Percentiles rank a stretch among this genome's conserved stretches.
These are phyloP conservation scores for Saccharomycopsis fibuligera DNA, from an alignment of 805 yeast genomes.

Conservation along the genomic window DNA sequence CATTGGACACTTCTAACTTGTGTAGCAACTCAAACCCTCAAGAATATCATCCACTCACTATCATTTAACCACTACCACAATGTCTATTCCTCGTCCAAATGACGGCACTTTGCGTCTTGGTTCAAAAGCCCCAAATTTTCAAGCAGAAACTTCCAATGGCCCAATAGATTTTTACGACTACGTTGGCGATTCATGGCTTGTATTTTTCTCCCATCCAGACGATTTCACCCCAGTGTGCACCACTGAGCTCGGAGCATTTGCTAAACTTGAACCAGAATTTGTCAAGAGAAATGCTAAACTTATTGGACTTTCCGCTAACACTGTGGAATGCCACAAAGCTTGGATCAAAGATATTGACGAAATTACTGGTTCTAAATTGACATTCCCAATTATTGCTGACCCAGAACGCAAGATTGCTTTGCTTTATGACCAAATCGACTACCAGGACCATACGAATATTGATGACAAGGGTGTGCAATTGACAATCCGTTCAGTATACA, in stretches of 20 bases:
- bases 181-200: slow-evolving; percentile 54
- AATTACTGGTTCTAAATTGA: slow-evolving; percentile 49
- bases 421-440: slow-evolving; percentile 64
- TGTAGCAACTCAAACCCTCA: too few species aligned
- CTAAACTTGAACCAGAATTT: slow-evolving; percentile 65
- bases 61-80: slow-evolving; percentile 14
- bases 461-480: slow-evolving; percentile 58
- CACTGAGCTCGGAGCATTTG: slow-evolving; percentile 72
- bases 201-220: slow-evolving; percentile 70
- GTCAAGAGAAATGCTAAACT: slow-evolving; percentile 57
- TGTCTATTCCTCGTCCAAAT: slow-evolving; percentile 37
- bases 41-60: not conserved
- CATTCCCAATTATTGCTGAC: slow-evolving; percentile 68
- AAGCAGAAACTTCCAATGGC: slow-evolving; percentile 57
- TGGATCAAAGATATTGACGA: slow-evolving; percentile 74
- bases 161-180: slow-evolving; percentile 56
- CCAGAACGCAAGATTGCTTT: slow-evolving; percentile 53
- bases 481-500: slow-evolving; percentile 66
- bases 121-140: slow-evolving; percentile 63
- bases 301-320: slow-evolving; percentile 64
- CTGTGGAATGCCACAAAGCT: slow-evolving; percentile 49
- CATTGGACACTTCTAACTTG: too few species aligned
- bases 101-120: slow-evolving; percentile 43
- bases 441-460: slow-evolving; percentile 60
- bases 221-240: slow-evolving; percentile 79